Conservation (phyloP, 106 monocot genomes). For the Cymbidium sinense region DNA sequence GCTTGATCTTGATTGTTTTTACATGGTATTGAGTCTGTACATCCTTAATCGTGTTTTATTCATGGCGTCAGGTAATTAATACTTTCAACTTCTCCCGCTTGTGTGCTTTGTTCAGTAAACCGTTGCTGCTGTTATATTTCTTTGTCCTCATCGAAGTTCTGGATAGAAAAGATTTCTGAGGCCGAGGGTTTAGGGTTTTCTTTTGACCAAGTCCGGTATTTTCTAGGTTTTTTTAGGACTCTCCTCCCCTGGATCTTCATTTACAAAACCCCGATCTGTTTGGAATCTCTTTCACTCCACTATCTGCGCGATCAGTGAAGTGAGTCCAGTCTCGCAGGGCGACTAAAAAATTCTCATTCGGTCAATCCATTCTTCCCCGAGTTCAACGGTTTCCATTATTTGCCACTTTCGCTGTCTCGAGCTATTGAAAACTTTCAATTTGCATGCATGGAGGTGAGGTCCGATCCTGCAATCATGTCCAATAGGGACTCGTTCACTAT, state of each 20-base stretch:
- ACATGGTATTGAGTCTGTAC: background rate
- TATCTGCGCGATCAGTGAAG: background rate
- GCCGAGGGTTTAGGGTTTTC: background rate
- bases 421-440: background rate
- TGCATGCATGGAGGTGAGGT: slow-evolving; percentile 47
- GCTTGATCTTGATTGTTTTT: background rate
- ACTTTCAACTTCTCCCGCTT: background rate
- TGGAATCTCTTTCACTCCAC: background rate
- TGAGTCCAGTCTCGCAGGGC: background rate
- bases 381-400: background rate
- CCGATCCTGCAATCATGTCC: slow-evolving; percentile 41
- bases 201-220: background rate
- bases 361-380: background rate
- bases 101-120: background rate
- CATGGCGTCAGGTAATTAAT: slow-evolving; percentile 1
- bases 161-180: background rate
- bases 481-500: slow-evolving; percentile 38
- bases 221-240: background rate
- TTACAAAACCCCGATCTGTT: background rate
- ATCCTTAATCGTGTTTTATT: background rate
- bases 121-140: background rate
- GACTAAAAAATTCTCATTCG: background rate
- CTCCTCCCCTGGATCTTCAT: background rate
- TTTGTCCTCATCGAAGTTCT: background rate
- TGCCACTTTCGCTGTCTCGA: background rate